These are phyloP conservation scores for Pelargonium citronellum DNA, from an alignment of 441 rosid species.

Conservation along the genomic window DNA sequence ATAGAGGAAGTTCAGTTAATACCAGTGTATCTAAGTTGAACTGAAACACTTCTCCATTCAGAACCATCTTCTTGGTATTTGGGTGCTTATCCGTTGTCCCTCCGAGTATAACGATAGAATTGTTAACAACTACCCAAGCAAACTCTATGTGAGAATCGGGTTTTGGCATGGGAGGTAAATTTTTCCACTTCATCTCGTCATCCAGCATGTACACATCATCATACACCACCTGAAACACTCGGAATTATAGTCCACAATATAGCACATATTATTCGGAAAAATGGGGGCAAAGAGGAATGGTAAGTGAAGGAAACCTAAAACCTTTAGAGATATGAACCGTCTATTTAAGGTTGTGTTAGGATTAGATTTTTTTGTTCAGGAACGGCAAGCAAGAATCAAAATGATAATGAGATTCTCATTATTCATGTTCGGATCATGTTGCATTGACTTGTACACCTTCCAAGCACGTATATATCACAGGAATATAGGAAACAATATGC, in stretches of 20 bases:
- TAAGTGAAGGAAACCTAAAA: too few species aligned
- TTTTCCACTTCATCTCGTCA: slow-evolving; percentile 84
- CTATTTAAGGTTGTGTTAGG: too few species aligned
- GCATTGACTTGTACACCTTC: too few species aligned
- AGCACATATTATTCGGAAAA: background rate
- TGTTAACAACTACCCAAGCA: slow-evolving; percentile 78
- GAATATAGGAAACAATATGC: background rate
- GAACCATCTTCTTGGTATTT: slow-evolving; percentile 75
- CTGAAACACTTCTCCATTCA: slow-evolving; percentile 73
- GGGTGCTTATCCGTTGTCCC: slow-evolving; percentile 98
- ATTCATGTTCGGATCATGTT: too few species aligned
- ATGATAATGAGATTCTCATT: too few species aligned
- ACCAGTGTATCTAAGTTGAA: slow-evolving; percentile 71
- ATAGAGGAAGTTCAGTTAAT: slow-evolving; percentile 10
- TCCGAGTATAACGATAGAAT: slow-evolving; percentile 75
- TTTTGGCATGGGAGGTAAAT: slow-evolving; percentile 72
- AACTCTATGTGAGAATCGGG: slow-evolving; percentile 92
- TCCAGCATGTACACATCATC: slow-evolving; percentile 84
- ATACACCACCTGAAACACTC: slow-evolving; percentile 60
- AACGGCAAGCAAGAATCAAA: too few species aligned
- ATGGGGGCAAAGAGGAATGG: too few species aligned
- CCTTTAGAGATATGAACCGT: too few species aligned
- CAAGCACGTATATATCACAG: background rate
- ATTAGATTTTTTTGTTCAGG: too few species aligned
- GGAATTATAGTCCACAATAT: slow-evolving; percentile 3